These are phyloP conservation scores for Cronartium quercuum DNA, from an alignment of 1,284 basidiomycete species.

Conservation along the genomic window DNA sequence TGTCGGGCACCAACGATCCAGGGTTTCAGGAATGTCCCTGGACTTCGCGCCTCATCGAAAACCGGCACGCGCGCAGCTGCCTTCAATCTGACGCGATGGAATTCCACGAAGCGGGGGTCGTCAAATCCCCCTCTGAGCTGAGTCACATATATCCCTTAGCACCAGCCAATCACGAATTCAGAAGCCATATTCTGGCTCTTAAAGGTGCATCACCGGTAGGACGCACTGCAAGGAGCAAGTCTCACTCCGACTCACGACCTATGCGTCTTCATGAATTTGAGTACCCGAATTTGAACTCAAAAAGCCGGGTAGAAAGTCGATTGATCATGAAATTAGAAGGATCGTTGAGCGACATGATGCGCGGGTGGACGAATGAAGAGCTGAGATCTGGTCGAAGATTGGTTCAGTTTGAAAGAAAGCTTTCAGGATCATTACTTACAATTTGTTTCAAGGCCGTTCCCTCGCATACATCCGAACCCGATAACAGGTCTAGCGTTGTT, in stretches of 20 bases:
- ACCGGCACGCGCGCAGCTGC: too few relatives aligned
- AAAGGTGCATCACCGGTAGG: neutral
- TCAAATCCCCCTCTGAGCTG: neutral
- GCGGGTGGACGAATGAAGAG: neutral
- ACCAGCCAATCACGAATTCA: neutral
- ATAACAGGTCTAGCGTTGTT: neutral
- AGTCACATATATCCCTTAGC: neutral
- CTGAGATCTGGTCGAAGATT: neutral
- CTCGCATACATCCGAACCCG: neutral
- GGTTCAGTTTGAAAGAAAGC: neutral
- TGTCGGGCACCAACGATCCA: neutral
- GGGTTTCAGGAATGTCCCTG: neutral
- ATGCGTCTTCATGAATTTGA: neutral
- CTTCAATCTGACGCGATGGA: too few relatives aligned
- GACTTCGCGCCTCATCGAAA: neutral
- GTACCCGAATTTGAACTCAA: neutral
- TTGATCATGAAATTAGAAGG: neutral
- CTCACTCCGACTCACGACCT: slow-evolving; percentile 2
- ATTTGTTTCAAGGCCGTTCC: neutral
- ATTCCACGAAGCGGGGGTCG: too few relatives aligned
- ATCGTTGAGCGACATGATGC: neutral
- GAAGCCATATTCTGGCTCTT: neutral
- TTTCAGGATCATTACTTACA: neutral
- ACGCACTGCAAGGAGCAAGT: neutral
- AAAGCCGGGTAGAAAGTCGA: neutral